Evolutionary conservation across 106 monocot genomes (phyloP).

Genomic region (Narthecium ossifragum): DNA sequence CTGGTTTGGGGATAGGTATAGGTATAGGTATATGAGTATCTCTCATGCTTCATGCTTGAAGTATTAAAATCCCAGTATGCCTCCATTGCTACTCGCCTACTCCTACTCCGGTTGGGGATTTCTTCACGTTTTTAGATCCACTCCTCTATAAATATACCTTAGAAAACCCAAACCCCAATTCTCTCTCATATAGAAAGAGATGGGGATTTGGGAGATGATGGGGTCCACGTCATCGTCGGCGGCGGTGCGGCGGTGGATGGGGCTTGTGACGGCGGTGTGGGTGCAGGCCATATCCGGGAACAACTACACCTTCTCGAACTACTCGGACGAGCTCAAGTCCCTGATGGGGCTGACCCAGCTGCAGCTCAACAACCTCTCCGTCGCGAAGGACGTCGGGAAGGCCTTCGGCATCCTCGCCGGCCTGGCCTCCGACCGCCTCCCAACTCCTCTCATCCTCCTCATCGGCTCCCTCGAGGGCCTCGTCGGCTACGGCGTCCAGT

Average conservation of each 20-base stretch:
- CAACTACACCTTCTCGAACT: conserved; percentile 95
- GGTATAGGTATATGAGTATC: no score
- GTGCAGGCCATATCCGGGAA: conserved; percentile 90
- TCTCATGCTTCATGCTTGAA: no score
- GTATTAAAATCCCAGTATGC: no score
- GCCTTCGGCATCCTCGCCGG: conserved; percentile 86
- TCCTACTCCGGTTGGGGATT: no score
- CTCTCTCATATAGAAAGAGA: no score
- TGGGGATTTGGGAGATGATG: conserved; percentile 6
- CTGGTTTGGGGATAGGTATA: no score
- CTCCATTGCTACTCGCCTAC: no score
- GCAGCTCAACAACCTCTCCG: conserved; percentile 75
- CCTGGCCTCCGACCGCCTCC: conserved; percentile 69
- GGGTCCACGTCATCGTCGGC: conserved; percentile 1
- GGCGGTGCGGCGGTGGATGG: conserved; percentile 58
- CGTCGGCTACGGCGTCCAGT: conserved; percentile 74
- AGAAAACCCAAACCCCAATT: no score
- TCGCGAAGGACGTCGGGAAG: conserved; percentile 89
- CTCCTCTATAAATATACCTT: no score
- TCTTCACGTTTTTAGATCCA: no score
- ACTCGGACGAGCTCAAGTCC: conserved; percentile 65
- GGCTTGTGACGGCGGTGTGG: conserved; percentile 87
- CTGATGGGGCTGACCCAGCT: conserved; percentile 77
- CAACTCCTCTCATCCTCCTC: conserved; percentile 55
- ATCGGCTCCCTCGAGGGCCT: conserved; percentile 80